Evolutionary conservation across 176 grass and related monocot species (phyloP), one percentile per base, ranked within the genome.

Genomic region (Avena sativa): DNA sequence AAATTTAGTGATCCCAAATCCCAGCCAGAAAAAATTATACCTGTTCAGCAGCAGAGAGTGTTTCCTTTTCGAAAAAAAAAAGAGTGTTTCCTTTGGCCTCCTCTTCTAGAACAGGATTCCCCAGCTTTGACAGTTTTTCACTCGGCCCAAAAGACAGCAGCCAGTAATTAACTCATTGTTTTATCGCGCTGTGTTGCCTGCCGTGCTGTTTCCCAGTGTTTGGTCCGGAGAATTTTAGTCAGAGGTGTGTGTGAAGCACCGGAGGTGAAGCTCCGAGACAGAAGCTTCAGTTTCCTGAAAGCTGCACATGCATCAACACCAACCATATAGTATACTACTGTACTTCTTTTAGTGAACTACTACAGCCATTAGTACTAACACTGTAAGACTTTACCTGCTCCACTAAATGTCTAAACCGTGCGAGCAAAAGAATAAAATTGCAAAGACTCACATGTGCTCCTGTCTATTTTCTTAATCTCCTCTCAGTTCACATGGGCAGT

Each of bases 221-320:
- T 79, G 81, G 40, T 88, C 28, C 9, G 44, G 15, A 63, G 81
- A 89, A 89, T 72, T 63, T 62, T 26, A 48, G 1, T 49, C 14
- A 11, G 72, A 84, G 4, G 62, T 43, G 63, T 79, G 62, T 43
- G 63, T 79, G 81, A 51, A 71, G 64, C 25, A 55, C 81, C 52
- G 70, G 6, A 43, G 40, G 6, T 43, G 81, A 51, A 79, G 74
- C 25, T 73, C 81, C 61, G 60, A 69, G 58, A 90, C 40, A 43
- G 40, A 43, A 43, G 5, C 6, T 43, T 43, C 40, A 43, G 40
- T 43, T 43, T 43, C 8, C 40, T 43, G 40, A 7, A 43, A 43
- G 40, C 40, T 8, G 40, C 40, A 43, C 6, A 43, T 43, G 40
- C 40, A 43, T 43, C 6, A 43, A 6, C 40, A 43, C 5, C 40